phyloP scores from a whole-genome alignment of 495 filamentous ascomycete species.

The Xylaria acuta region DNA sequence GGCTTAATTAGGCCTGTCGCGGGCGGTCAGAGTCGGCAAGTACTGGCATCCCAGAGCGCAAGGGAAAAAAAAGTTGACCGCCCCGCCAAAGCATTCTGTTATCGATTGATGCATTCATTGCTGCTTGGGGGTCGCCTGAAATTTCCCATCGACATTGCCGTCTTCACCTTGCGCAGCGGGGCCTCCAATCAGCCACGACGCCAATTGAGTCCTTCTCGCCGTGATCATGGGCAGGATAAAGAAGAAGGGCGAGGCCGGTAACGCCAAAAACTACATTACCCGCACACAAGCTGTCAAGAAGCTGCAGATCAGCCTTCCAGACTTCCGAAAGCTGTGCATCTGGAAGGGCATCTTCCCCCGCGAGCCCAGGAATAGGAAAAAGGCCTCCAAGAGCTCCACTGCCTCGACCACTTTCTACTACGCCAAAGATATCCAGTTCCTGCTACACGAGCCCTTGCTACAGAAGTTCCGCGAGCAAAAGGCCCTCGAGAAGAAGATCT shows the following conservation, averaged over 20 bases:
- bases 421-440: slow-evolving; percentile 96
- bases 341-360: slow-evolving; percentile 99
- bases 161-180: not conserved
- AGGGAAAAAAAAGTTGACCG: slow-evolving; percentile 48
- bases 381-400: slow-evolving; percentile 88
- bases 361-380: slow-evolving; percentile 95
- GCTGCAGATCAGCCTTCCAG: slow-evolving; percentile 93
- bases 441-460: slow-evolving; percentile 95
- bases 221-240: slow-evolving; percentile 81
- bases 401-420: slow-evolving; percentile 98
- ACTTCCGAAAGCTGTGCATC: slow-evolving; percentile 97
- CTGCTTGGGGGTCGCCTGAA: slow-evolving; percentile 5
- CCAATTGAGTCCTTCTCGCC: slow-evolving; percentile 15
- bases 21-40: slow-evolving; percentile 11
- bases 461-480: slow-evolving; percentile 97
- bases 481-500: slow-evolving; percentile 94
- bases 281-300: slow-evolving; percentile 95
- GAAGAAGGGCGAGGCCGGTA: slow-evolving; percentile 93
- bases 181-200: not conserved
- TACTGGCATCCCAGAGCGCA: slow-evolving; percentile 25
- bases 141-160: slow-evolving; percentile 18
- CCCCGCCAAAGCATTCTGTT: slow-evolving; percentile 33
- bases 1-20: not conserved
- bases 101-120: slow-evolving; percentile 25
- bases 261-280: slow-evolving; percentile 98